Evolutionary conservation across 306 rosid species (phyloP).

Genomic region (Trifolium repens): DNA sequence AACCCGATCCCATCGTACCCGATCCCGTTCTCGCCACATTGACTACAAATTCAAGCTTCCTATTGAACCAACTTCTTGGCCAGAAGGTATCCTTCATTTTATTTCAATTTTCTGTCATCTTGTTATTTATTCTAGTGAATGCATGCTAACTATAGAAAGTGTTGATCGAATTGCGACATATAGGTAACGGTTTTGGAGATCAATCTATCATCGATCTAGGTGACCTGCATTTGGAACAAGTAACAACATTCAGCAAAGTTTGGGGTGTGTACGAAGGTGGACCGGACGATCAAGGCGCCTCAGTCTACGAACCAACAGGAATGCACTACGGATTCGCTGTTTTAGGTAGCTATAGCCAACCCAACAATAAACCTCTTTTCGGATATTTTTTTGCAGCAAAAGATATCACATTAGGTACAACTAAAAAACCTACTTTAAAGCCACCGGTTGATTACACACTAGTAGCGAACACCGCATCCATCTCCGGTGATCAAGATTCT

Average conservation of each 20-base stretch:
- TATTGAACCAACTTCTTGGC: conserved; percentile 48
- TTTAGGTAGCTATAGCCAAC: conserved; percentile 68
- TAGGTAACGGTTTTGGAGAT: conserved; percentile 60
- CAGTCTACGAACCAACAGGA: conserved; percentile 68
- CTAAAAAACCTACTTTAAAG: conserved; percentile 31
- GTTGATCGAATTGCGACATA: conserved; percentile 5
- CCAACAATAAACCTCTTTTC: conserved; percentile 66
- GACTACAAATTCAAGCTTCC: conserved; percentile 68
- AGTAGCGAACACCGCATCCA: conserved; percentile 40
- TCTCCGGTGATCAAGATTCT: conserved; percentile 48
- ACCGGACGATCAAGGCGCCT: conserved; percentile 60
- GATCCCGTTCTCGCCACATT: conserved; percentile 50
- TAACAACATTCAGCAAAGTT: conserved; percentile 61
- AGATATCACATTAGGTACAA: conserved; percentile 23
- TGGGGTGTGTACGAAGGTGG: conserved; percentile 76
- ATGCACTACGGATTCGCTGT: conserved; percentile 63
- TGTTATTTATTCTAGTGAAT: background rate
- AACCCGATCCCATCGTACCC: conserved; percentile 21
- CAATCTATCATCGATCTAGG: conserved; percentile 63
- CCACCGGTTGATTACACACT: background rate
- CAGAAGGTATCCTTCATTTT: conserved; percentile 42
- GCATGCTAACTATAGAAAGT: background rate
- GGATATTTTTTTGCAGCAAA: conserved; percentile 78
- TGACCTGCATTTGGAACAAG: conserved; percentile 56
- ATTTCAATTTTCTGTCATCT: background rate